Evolutionary conservation across 2,329 filamentous ascomycete species (phyloP).

Genomic region (Xylariomycetidae sp.): DNA sequence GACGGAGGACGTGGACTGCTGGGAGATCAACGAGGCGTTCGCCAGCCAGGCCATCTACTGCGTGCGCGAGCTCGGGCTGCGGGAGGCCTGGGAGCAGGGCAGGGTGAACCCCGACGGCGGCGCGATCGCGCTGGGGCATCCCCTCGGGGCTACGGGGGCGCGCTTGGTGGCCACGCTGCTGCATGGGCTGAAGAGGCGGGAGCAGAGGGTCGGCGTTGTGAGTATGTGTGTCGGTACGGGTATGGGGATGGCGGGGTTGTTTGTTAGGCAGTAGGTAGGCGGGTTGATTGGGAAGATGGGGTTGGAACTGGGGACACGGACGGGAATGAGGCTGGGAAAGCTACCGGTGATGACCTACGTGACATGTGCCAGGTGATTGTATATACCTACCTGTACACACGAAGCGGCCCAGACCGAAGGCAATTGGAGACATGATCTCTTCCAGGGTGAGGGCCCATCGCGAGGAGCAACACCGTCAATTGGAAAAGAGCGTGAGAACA

Average conservation of each 20-base stretch:
- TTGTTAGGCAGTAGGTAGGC: conserved; percentile 51
- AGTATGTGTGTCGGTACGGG: conserved; percentile 86
- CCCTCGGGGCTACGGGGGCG: conserved; percentile 81
- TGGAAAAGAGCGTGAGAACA: too few relatives aligned
- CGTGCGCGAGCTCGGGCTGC: conserved; percentile 62
- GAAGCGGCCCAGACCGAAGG: too few relatives aligned
- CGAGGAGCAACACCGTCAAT: too few relatives aligned
- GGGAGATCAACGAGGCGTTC: conserved; percentile 90
- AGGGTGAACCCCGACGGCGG: conserved; percentile 89
- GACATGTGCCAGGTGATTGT: too few relatives aligned
- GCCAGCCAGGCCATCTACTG: conserved; percentile 65
- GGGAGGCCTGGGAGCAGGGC: conserved; percentile 52
- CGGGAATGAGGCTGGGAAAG: too few relatives aligned
- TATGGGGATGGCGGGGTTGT: conserved; percentile 69
- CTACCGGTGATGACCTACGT: too few relatives aligned
- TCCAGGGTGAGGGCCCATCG: too few relatives aligned
- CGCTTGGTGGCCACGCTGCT: conserved; percentile 69
- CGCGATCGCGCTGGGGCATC: conserved; percentile 90
- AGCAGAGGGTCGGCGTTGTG: conserved; percentile 73
- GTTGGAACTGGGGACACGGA: background rate
- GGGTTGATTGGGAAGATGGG: background rate
- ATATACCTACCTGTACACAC: too few relatives aligned
- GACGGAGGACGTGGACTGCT: conserved; percentile 67
- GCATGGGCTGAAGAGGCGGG: conserved; percentile 62
- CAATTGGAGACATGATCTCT: too few relatives aligned